phyloP scores from a whole-genome alignment of 2,329 filamentous ascomycete genomes.

The Fusarium dlaminii region DNA sequence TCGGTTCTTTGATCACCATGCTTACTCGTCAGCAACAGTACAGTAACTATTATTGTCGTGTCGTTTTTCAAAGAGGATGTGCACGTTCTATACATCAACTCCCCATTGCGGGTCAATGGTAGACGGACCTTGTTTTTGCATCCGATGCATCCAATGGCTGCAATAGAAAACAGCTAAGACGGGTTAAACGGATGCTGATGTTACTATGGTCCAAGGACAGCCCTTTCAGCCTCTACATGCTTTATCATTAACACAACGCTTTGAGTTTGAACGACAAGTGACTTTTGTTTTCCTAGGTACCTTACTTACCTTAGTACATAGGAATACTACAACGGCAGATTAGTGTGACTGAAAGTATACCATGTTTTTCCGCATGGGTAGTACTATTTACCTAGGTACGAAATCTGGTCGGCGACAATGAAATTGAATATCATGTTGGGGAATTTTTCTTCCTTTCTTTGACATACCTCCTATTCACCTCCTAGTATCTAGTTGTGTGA shows the following conservation, averaged over 20 bases:
- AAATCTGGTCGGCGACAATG: neutral
- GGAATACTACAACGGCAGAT: neutral
- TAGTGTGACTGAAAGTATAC: neutral
- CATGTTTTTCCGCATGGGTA: neutral
- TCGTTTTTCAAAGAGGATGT: constrained; percentile 9
- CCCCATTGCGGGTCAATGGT: neutral
- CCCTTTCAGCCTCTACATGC: neutral
- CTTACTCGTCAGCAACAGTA: neutral
- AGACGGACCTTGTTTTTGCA: constrained; percentile 4
- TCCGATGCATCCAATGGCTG: neutral
- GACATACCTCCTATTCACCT: neutral
- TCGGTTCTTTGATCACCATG: neutral
- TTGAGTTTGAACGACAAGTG: neutral
- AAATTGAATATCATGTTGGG: neutral
- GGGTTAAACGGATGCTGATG: constrained; percentile 23
- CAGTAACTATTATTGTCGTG: neutral
- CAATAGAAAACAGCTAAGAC: neutral
- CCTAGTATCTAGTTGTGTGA: neutral
- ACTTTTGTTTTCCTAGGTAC: neutral
- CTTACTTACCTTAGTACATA: too few species aligned
- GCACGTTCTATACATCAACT: constrained; percentile 6
- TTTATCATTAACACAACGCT: neutral
- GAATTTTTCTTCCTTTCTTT: neutral
- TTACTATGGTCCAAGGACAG: neutral
- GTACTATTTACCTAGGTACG: neutral